These are phyloP conservation scores for Stachybotrys echinatus DNA, from an alignment of 2,329 filamentous ascomycete species.

Conservation along the genomic window DNA sequence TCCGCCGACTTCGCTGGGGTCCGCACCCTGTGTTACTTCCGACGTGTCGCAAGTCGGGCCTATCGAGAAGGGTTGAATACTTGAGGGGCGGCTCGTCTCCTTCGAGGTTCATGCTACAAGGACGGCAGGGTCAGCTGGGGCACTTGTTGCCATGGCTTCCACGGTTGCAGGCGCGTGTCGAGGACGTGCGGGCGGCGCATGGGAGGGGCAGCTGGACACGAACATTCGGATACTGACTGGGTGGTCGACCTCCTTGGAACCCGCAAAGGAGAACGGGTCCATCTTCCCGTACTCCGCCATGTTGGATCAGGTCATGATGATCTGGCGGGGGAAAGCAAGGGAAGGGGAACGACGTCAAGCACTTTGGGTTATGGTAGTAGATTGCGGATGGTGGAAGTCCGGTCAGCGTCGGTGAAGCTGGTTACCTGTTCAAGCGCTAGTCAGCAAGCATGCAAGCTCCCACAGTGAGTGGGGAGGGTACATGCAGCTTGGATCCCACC, in stretches of 20 bases:
- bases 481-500: no score
- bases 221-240: constrained; percentile 64
- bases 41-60: constrained; percentile 77
- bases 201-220: constrained; percentile 13
- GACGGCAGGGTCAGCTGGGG: background rate
- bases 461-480: no score
- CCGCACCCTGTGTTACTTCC: constrained; percentile 74
- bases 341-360: background rate
- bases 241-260: constrained; percentile 76
- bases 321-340: background rate
- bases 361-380: constrained; percentile 1
- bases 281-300: constrained; percentile 50
- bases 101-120: constrained; percentile 40
- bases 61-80: constrained; percentile 67
- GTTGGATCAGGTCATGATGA: constrained; percentile 21
- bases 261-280: constrained; percentile 95
- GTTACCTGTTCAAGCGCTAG: no score
- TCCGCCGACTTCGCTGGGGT: background rate
- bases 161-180: constrained; percentile 4
- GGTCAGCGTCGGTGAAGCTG: no score
- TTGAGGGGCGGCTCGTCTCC: constrained; percentile 36
- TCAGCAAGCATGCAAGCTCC: no score
- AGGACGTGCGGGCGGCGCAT: background rate
- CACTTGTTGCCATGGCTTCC: constrained; percentile 5
- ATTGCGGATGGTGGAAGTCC: constrained; percentile 4